Base-by-base conservation (phyloP, 2,329 filamentous ascomycete genomes). In the Colletotrichum sp. region DNA sequence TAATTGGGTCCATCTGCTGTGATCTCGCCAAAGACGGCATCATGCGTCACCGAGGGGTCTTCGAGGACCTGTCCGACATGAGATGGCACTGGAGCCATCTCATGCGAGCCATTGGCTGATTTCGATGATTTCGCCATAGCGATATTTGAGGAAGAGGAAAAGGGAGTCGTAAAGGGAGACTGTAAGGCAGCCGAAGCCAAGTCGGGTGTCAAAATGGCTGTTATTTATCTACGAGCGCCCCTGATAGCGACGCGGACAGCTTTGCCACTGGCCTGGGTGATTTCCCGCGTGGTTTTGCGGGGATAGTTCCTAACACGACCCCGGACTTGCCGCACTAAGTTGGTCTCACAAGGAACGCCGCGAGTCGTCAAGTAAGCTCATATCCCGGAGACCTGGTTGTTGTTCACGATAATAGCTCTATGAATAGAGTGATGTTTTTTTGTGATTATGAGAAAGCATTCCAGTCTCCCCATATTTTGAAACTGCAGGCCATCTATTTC, bases 1-100 rank as follows among this genome's bases (percentile, higher is more conserved):
- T 72, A 72, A 36, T 72, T 72, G 32, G 71, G 71, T 8, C 71
- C 71, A n/a, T 55, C 71, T 21, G 65, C 28, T 13, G 71, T 72
- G 7, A 84, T 82, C 49, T 84, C 82, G n/a, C 84, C 84, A 78
- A 85, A 85, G 39, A 85, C 82, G 21, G 81, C 83, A 72, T 85
- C 79, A 28, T 78, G 76, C 9, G 69, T 70, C n/a, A 72, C n/a
- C 52, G 55, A 55, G 49, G 15, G 36, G 28, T 69, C 65, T 32
- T 62, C 28, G 59, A 62, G 59, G 18, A 62, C 59, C 28, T 62
- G 59, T 30, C 59, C 59, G 28, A 62, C 26, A 32, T 30, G 15
- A 30, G 28, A 62, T n/a, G 59, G 24, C 28, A 30, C 59, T 1
- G 59, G 28, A n/a, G 28, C 59, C 59, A 62, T 62, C 59, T 62